Base-by-base conservation (phyloP, 1,284 basidiomycete genomes). In the Cryptococcus jaspeensis region DNA sequence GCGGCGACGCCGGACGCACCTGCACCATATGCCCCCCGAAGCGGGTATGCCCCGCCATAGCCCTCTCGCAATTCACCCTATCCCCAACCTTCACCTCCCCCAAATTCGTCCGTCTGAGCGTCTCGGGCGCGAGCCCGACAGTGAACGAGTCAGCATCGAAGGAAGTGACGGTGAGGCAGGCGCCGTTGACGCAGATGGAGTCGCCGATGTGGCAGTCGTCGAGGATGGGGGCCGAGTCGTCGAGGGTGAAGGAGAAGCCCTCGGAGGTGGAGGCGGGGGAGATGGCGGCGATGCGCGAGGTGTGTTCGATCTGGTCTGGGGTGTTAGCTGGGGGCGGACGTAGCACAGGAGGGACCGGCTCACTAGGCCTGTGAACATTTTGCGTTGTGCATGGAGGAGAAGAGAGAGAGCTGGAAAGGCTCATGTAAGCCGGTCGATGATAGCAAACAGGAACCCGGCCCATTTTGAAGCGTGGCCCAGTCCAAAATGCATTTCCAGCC, bases 1-100 rank as follows among this genome's bases (percentile, higher is more conserved):
- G n/a, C n/a, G n/a, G 38, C 32, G 20, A 50, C 25, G 49, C 40
- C 15, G 32, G 12, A 66, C 82, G 56, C 65, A 90, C 92, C 84
- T 98, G 95, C 6, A 99, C 96, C 73, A 97, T 94, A 75, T 99
- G 95, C 6, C 95, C 95, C 28, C 95, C 95, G 70, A 99, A 97
- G 44, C 95, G 83, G 11, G 86, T 87, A 78, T 95, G 89, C 1
- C 88, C 87, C 15, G 86, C 86, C 92, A 99, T 94, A 2, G 95
- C 95, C 47, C 95, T 85, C 80, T 99, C 95, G 50, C 95, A 83
- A 77, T 99, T 98, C 53, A 98, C 85, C 63, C 85, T 82, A 66
- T 91, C 87, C 5, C 90, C 91, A 8, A 87, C 85, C 62, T 83
- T 83, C 58, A 91, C 81, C 65, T 90, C 69, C 89, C 92, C 93